phyloP scores from a whole-genome alignment of 2,329 filamentous ascomycete species.

The Albifimbria verrucaria region DNA sequence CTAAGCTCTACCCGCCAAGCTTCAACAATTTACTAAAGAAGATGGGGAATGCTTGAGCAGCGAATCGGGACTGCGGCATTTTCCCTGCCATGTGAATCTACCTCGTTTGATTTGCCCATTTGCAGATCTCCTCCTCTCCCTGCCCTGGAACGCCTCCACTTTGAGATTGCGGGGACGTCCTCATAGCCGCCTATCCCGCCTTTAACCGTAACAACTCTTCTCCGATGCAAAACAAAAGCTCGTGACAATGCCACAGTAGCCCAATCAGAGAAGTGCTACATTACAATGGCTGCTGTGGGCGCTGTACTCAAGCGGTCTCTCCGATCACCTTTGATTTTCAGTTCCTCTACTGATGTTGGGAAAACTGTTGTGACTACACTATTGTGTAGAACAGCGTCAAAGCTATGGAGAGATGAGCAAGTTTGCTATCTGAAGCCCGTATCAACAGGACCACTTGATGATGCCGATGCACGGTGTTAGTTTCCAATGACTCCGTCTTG shows the following conservation, averaged over 20 bases:
- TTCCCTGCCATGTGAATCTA: not conserved
- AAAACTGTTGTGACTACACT: slow-evolving; percentile 79
- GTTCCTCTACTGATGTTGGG: slow-evolving; percentile 80
- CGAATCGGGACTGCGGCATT: not conserved
- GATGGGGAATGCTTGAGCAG: no score
- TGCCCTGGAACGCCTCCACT: not conserved
- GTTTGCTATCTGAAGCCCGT: slow-evolving; percentile 76
- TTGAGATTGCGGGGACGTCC: not conserved
- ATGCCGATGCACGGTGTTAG: slow-evolving; percentile 67
- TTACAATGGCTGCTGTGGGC: slow-evolving; percentile 44
- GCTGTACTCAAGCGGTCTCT: slow-evolving; percentile 66
- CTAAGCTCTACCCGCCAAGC: no score
- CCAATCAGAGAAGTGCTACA: not conserved
- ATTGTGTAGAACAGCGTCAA: slow-evolving; percentile 60
- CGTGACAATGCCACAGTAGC: slow-evolving; percentile 6
- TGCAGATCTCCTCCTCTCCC: no score
- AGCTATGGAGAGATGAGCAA: slow-evolving; percentile 39
- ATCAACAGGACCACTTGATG: slow-evolving; percentile 67
- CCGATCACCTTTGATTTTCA: slow-evolving; percentile 71
- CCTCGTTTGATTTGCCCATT: not conserved
- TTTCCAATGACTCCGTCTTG: not conserved
- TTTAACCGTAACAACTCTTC: not conserved
- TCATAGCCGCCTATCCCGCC: not conserved
- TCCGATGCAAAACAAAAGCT: not conserved
- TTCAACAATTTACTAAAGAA: no score